Base-by-base conservation (phyloP, 176 grass and related monocot genomes). In the Musa troglodytarum region DNA sequence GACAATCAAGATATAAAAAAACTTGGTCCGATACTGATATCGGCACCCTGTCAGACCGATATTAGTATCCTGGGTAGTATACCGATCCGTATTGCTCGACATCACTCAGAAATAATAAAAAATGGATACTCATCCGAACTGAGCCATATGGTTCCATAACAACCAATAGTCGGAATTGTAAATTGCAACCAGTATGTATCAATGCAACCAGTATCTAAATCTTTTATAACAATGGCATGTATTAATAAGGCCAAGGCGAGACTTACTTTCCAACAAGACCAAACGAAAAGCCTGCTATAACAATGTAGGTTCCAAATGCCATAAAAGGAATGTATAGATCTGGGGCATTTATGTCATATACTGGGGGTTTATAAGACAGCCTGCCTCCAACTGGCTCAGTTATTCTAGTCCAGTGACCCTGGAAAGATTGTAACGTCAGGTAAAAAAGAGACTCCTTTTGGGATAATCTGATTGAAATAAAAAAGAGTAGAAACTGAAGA, bases 391-490 rank as follows among this genome's bases (percentile, higher is more conserved):
- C 75, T 52, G 75, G 75, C 11, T 77, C 75, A 29, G 75, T 77
- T 16, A 77, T 77, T 16, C 75, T 77, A 65, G 75, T 77, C 75
- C 75, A 77, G 43, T 77, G 75, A 10, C 75, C 75, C 75, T 77
- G 75, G 19, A 53, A 63, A 65, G 21, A 65, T 63, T 1, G 9
- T n/a, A 23, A 19, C 20, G 2, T 17, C 1, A 58, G 14, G 2
- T 54, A 28, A 28, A 14, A 29, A 14, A 56, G 7, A 28, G 16
- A 15, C 6, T 55, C 6, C 56, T n/a, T 15, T 25, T 55, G 50
- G 11, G 3, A 50, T 21, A 14, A 53, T 12, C 23, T n/a, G 15
- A 10, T 54, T 9, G 8, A 11, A 74, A 20, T 19, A 74, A 57
- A 19, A 29, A 15, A 24, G 12, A 29, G 29, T 9, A 26, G 29